phyloP scores from a whole-genome alignment of 306 rosid genomes.

The Vigna nakashimae region DNA sequence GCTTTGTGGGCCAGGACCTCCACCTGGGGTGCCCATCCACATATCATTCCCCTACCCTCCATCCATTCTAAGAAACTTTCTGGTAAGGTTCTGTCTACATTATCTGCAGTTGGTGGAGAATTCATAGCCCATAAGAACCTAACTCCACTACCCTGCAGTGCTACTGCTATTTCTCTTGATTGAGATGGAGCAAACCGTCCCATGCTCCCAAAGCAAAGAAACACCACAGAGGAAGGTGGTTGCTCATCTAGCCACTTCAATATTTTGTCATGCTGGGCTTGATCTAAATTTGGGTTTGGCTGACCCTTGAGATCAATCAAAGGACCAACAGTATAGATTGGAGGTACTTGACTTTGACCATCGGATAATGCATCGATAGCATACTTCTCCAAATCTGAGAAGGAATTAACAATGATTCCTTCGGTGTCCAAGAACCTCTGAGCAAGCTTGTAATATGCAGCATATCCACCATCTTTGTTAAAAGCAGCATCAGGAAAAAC shows the following conservation, averaged over 20 bases:
- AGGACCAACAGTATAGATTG: conserved; percentile 67
- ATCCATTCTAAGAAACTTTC: conserved; percentile 66
- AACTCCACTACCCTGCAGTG: conserved; percentile 52
- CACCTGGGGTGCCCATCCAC: conserved; percentile 74
- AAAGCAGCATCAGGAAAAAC: conserved; percentile 53
- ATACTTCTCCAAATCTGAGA: conserved; percentile 55
- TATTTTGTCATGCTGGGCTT: conserved; percentile 51
- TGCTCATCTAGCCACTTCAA: conserved; percentile 69
- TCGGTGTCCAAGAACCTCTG: conserved; percentile 54
- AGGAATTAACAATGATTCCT: conserved; percentile 64
- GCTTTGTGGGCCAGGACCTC: conserved; percentile 62
- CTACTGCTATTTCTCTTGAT: conserved; percentile 64
- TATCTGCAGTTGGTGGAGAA: conserved; percentile 40
- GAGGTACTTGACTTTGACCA: conserved; percentile 46
- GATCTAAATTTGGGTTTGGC: conserved; percentile 47
- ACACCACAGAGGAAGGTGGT: conserved; percentile 57
- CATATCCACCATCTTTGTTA: conserved; percentile 58
- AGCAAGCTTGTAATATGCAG: conserved; percentile 49
- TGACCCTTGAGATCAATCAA: conserved; percentile 54
- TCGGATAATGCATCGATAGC: conserved; percentile 45
- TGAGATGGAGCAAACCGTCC: conserved; percentile 61
- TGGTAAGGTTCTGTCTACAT: conserved; percentile 45
- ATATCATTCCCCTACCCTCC: conserved; percentile 61
- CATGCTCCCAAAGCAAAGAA: conserved; percentile 72
- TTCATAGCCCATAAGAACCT: conserved; percentile 67